These are phyloP conservation scores for Sequoia sempervirens DNA, from an alignment of 75 land plant genomes.

Conservation along the genomic window DNA sequence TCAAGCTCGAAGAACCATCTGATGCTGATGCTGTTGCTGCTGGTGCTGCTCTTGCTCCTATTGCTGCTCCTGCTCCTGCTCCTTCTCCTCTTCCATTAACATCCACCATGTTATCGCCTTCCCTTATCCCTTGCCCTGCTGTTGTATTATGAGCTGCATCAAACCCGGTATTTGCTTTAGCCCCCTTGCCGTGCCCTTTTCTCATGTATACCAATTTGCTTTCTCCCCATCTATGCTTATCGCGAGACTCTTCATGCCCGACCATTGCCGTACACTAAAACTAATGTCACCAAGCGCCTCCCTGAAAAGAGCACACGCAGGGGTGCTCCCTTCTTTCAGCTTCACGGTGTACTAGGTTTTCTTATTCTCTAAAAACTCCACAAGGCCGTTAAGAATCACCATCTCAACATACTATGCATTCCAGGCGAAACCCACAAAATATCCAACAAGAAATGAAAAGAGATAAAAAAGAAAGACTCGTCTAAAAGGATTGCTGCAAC, in stretches of 20 bases:
- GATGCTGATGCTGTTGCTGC: slow-evolving; percentile 2
- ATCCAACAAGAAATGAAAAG: too few species aligned
- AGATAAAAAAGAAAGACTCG: too few species aligned
- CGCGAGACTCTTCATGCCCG: slow-evolving; percentile 24
- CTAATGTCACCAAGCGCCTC: slow-evolving; percentile 1
- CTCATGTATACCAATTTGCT: slow-evolving; percentile 46
- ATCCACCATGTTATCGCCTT: not conserved
- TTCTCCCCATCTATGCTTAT: slow-evolving; percentile 32
- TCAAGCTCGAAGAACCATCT: slow-evolving; percentile 30
- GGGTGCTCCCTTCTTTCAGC: not conserved
- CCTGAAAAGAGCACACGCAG: not conserved
- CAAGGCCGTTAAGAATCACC: too few species aligned
- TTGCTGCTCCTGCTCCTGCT: not conserved
- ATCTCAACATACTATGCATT: too few species aligned
- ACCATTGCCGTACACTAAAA: slow-evolving; percentile 34
- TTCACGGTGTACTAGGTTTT: too few species aligned
- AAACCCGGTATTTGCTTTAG: not conserved
- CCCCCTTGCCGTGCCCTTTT: slow-evolving; percentile 16
- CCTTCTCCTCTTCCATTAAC: not conserved
- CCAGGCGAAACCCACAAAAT: too few species aligned
- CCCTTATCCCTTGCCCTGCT: not conserved
- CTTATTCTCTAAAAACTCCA: too few species aligned
- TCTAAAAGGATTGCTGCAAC: too few species aligned
- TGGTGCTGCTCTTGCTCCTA: not conserved
- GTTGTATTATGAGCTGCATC: not conserved